Conservation (phyloP, 257 asterid species). For the Apocynum venetum region DNA sequence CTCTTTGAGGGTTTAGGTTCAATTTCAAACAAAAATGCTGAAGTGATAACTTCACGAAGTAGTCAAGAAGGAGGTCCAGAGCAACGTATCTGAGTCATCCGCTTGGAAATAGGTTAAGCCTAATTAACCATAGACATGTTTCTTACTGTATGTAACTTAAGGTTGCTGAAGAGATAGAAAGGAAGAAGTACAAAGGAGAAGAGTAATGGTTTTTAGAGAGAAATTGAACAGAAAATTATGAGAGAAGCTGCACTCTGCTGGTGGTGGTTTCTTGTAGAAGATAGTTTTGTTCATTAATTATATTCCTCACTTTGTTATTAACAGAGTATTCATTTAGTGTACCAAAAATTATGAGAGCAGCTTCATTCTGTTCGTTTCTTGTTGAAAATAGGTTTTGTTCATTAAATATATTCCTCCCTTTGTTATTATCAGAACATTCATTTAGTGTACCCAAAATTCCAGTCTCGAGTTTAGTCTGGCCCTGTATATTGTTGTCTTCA, state of each 20-base stretch:
- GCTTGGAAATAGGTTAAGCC: slow-evolving; percentile 21
- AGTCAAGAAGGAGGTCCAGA: slow-evolving; percentile 16
- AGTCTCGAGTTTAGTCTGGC: too few species aligned
- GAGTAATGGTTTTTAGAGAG: slow-evolving; percentile 1
- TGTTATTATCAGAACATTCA: too few species aligned
- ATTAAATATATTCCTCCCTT: not conserved
- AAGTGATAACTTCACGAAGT: slow-evolving; percentile 14
- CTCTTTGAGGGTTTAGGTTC: slow-evolving; percentile 34
- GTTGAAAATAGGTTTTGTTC: not conserved
- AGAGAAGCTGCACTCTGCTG: not conserved
- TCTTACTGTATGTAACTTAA: not conserved
- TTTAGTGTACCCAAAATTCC: too few species aligned
- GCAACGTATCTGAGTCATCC: slow-evolving; percentile 10
- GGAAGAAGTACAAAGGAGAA: not conserved
- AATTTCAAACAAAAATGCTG: slow-evolving; percentile 32
- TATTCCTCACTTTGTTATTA: not conserved
- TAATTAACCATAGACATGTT: too few species aligned
- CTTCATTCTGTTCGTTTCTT: slow-evolving; percentile 2
- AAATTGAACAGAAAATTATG: not conserved
- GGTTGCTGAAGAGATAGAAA: not conserved
- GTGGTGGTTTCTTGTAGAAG: not conserved
- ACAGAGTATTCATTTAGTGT: too few species aligned
- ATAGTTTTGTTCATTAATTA: not conserved
- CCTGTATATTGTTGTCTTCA: too few species aligned
- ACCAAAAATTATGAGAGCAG: not conserved